Conservation (phyloP, 2,329 filamentous ascomycete genomes). For the Ophiostoma montium region DNA sequence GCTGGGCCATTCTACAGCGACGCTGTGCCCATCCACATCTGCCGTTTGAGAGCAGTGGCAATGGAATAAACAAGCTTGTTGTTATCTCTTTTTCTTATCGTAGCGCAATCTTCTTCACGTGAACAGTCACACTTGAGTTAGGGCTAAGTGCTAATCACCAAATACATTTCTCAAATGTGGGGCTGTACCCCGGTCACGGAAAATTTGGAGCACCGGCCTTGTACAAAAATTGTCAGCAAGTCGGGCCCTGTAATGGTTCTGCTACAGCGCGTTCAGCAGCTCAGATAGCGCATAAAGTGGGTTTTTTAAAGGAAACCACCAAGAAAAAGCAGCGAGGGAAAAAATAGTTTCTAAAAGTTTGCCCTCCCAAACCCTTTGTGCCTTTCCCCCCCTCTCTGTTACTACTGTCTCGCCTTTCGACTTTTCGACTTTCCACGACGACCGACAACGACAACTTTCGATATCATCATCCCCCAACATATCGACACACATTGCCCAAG, state of each 20-base stretch:
- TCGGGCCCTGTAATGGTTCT: not conserved
- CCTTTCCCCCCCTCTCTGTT: not conserved
- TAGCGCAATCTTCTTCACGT: too few relatives aligned
- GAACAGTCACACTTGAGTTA: too few relatives aligned
- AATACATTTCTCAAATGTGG: not conserved
- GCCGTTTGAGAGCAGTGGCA: conserved; percentile 11
- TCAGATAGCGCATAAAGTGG: not conserved
- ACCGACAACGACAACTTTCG: conserved; percentile 3
- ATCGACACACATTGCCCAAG: conserved; percentile 27
- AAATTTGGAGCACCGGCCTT: not conserved
- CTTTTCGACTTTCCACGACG: not conserved
- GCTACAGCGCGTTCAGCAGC: not conserved
- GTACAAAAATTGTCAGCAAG: not conserved
- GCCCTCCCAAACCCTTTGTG: not conserved
- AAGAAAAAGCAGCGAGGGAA: conserved; percentile 1
- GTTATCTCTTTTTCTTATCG: too few relatives aligned
- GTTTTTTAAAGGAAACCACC: not conserved
- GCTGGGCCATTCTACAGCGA: conserved; percentile 51
- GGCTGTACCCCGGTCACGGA: not conserved
- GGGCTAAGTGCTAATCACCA: not conserved
- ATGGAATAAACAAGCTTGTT: too few relatives aligned
- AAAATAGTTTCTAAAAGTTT: conserved; percentile 9
- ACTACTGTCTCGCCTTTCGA: not conserved
- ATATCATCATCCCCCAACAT: conserved; percentile 7
- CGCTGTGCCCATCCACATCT: conserved; percentile 44